phyloP scores from a whole-genome alignment of 169 alveolate species.

The Plasmodium ovale region DNA sequence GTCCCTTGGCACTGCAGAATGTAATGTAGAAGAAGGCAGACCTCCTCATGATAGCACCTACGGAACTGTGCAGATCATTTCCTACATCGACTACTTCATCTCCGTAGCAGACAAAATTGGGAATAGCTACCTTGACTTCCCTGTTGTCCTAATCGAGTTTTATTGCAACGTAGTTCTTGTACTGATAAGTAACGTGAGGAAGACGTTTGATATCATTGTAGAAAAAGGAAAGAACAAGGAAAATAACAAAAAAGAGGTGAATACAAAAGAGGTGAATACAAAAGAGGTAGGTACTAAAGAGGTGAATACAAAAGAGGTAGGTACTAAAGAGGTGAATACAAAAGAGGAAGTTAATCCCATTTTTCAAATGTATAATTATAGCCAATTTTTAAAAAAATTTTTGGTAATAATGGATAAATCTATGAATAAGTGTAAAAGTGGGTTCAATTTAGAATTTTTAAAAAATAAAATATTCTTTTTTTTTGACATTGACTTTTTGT shows the following conservation, averaged over 20 bases:
- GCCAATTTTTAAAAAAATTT: constrained; percentile 28
- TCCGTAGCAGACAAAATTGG: constrained; percentile 33
- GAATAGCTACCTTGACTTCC: constrained; percentile 46
- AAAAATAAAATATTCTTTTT: constrained; percentile 34
- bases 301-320: neutral
- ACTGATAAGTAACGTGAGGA: neutral
- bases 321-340: neutral
- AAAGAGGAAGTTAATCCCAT: neutral
- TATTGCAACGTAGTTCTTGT: constrained; percentile 34
- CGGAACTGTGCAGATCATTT: neutral
- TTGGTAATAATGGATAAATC: constrained; percentile 25
- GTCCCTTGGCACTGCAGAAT: no score
- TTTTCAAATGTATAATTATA: constrained; percentile 16
- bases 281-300: no score
- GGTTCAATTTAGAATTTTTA: constrained; percentile 32
- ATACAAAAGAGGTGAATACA: neutral
- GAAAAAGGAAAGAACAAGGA: neutral
- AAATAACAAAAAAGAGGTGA: neutral
- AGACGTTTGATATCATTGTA: constrained; percentile 12
- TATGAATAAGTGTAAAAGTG: constrained; percentile 32
- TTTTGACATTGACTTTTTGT: constrained; percentile 23
- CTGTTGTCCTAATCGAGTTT: constrained; percentile 30
- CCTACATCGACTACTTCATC: constrained; percentile 52
- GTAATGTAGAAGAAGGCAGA: no score
- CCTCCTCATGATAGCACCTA: no score